Evolutionary conservation across 495 filamentous ascomycete species (phyloP), one percentile per base, ranked within the genome.

Genomic region (Aspergillus carlsbadensis): DNA sequence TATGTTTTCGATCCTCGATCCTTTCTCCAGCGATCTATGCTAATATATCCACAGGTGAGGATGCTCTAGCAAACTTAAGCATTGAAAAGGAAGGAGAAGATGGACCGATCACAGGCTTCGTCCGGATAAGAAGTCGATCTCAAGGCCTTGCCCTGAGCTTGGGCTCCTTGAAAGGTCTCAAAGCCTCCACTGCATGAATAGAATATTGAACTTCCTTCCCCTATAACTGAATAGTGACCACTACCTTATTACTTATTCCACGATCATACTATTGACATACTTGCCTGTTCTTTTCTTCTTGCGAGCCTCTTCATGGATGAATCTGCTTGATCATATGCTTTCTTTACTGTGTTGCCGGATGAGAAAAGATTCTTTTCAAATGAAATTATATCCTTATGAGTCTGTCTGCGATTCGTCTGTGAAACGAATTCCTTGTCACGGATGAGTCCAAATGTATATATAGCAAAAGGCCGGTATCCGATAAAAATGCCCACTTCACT

Each of bases 71-170:
- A 57, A 99, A 99, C 69, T 66, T 99, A 73, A 96, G 92, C 66
- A 96, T 99, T 64, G 95, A 99, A 68, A 94, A 96, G 75, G 91
- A 98, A 70, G 92, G 91, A 47, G 92, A 96, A 10, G 87, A 96
- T 66, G 94, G 95, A 24, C 92, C 92, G 6, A 88, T 99, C 58
- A 98, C 94, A 24, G 95, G 95, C n/a, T 99, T 99, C 70, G 90
- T 99, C 50, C 88, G 95, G 63, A 99, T 99, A 81, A 86, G 95
- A 73, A 96, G 92, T 79, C 88, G 95, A 63, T 96, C 91, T 5
- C 95, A 99, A 77, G 95, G 94, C 46, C 80, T 99, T 54, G 95
- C 95, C 3, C 77, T 99, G 57, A 96, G 92, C 70, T 77, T 99
- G 54, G 95, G 95, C 15, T 93, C 89, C 37, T 79, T 99, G 65